These are phyloP conservation scores for Lentithecium fluviatile DNA, from an alignment of 495 filamentous ascomycete genomes.

Conservation along the genomic window DNA sequence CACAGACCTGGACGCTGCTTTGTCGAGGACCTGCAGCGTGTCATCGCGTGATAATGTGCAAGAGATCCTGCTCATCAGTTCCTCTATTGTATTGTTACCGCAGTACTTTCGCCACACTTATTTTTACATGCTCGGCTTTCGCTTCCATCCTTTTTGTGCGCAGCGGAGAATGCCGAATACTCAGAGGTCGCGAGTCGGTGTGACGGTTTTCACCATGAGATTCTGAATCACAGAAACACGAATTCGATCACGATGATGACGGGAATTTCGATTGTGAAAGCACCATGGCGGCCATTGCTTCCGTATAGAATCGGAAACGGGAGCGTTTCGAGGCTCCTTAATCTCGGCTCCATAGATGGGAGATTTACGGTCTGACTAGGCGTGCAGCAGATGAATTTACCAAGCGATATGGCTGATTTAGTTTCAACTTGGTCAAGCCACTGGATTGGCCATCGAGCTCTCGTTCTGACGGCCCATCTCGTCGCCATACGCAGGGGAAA, in stretches of 20 bases:
- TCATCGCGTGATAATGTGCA: neutral
- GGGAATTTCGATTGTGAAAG: neutral
- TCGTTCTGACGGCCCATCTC: constrained; percentile 26
- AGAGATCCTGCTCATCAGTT: neutral
- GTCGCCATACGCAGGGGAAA: constrained; percentile 27
- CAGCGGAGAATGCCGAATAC: neutral
- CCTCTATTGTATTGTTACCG: neutral
- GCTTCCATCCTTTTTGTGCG: neutral
- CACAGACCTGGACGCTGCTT: too few species aligned
- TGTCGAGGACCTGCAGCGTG: too few species aligned
- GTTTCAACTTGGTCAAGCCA: constrained; percentile 11
- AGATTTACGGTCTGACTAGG: constrained; percentile 14
- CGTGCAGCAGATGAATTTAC: constrained; percentile 10
- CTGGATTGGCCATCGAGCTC: constrained; percentile 23
- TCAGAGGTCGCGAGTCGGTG: neutral
- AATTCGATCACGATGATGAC: neutral
- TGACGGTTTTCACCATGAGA: neutral
- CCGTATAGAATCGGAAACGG: constrained; percentile 9
- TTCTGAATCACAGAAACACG: neutral
- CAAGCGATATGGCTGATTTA: constrained; percentile 36
- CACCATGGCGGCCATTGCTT: neutral
- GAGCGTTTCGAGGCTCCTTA: constrained; percentile 29
- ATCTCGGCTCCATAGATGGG: constrained; percentile 29
- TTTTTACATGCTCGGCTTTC: neutral
- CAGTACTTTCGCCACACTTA: neutral